Evolutionary conservation across 441 rosid species (phyloP).

Genomic region (Cnidoscolus chayamansa): DNA sequence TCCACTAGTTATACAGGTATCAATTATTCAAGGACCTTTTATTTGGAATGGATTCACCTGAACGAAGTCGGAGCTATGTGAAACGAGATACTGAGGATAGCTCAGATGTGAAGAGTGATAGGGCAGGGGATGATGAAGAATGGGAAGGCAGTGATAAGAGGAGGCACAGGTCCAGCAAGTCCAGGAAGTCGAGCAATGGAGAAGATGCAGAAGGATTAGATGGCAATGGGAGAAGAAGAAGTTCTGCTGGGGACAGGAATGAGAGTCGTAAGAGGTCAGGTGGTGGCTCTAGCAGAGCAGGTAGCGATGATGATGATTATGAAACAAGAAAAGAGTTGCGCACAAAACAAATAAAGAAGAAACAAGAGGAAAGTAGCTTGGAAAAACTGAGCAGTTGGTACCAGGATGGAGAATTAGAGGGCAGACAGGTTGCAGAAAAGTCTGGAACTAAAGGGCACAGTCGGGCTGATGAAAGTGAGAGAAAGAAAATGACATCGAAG

Average conservation of each 20-base stretch:
- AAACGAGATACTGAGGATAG: slow-evolving; percentile 51
- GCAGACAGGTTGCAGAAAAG: slow-evolving; percentile 60
- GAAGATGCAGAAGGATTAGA: slow-evolving; percentile 57
- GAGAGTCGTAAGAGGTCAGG: slow-evolving; percentile 66
- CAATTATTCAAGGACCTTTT: slow-evolving; percentile 10
- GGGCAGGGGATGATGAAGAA: slow-evolving; percentile 55
- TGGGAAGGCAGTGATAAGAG: slow-evolving; percentile 59
- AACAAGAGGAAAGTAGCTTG: slow-evolving; percentile 87
- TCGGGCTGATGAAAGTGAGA: slow-evolving; percentile 54
- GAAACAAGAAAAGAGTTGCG: slow-evolving; percentile 49
- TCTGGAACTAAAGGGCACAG: slow-evolving; percentile 45
- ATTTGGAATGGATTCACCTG: slow-evolving; percentile 58
- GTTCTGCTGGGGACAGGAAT: slow-evolving; percentile 57
- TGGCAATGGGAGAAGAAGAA: slow-evolving; percentile 50
- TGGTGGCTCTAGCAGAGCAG: slow-evolving; percentile 49
- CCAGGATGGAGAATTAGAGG: slow-evolving; percentile 85
- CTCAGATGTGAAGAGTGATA: slow-evolving; percentile 43
- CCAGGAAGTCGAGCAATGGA: slow-evolving; percentile 49
- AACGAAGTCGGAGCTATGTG: slow-evolving; percentile 39
- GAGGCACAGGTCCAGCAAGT: slow-evolving; percentile 63
- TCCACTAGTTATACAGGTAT: neutral
- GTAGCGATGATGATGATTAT: slow-evolving; percentile 68
- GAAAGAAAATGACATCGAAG: slow-evolving; percentile 53
- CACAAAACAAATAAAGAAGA: slow-evolving; percentile 63
- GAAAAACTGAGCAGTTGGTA: slow-evolving; percentile 86